Base-by-base conservation (phyloP, 805 yeast genomes). In the Kluyveromyces wickerhamii region DNA sequence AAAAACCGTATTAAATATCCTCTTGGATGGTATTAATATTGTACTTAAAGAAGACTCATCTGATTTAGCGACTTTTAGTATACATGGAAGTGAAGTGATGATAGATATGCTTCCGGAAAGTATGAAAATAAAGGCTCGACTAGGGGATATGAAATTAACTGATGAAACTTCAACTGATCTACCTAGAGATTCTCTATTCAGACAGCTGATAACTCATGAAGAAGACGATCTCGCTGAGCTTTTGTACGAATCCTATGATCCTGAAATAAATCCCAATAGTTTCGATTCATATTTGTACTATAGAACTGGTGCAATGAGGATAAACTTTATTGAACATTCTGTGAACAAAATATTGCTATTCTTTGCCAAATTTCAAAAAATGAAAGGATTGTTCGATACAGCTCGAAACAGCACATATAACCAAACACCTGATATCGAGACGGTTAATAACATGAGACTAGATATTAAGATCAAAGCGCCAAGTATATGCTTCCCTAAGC, bases 321-420 rank as follows among this genome's bases (percentile, higher is more conserved):
- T 92, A 4, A 82, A 78, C 52, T 83, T 88, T 51, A 77, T 86
- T 13, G 95, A 89, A 47, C 81, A 77, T 39, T 81, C 96, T 0
- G 69, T 87, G 38, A 68, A 77, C 21, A 71, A 78, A 43, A 70
- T 94, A 8, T 49, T 80, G 20, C 65, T 70, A 8, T 89, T 76
- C 48, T 62, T 86, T 47, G 74, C 74, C 43, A 81, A 80, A 45
- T 83, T 94, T 49, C 79, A 76, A 39, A 72, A 72, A 45, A 85
- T 89, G 95, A 92, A 92, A 57, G 74, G 72, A 4, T 67, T 88
- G n/a, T 94, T 83, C 56, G 98, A 92, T 49, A 65, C 72, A 14
- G 94, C 97, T 0, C 71, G 97, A 38, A 85, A 80, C 48, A 84
- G 87, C 8, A 95, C 97, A 0, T 72, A 86, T 45, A 74, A 80